phyloP scores from a whole-genome alignment of 257 asterid species.

The Forsythia suspensa region DNA sequence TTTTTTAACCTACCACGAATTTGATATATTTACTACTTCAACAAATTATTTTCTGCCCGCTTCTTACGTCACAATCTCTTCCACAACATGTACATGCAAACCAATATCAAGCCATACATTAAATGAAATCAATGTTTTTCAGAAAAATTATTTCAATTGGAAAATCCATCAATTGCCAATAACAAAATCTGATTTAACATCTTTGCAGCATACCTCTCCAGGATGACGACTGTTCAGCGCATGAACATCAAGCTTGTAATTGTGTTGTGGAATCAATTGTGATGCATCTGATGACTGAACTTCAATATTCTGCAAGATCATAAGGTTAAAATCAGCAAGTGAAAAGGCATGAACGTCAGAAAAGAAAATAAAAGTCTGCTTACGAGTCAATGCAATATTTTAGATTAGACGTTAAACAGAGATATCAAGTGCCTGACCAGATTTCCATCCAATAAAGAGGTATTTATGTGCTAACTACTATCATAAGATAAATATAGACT shows the following conservation, averaged over 20 bases:
- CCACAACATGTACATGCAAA: conserved; percentile 3
- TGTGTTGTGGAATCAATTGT: conserved; percentile 89
- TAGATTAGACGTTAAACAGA: neutral
- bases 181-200: neutral
- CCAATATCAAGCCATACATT: conserved; percentile 16
- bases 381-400: neutral
- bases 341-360: neutral
- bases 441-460: neutral
- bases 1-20: conserved; percentile 7
- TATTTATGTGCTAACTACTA: neutral
- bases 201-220: conserved; percentile 70
- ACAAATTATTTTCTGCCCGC: conserved; percentile 1
- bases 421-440: neutral
- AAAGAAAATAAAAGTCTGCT: neutral
- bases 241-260: conserved; percentile 90
- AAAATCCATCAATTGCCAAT: conserved; percentile 6
- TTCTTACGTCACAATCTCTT: conserved; percentile 9
- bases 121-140: conserved; percentile 3
- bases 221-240: conserved; percentile 89
- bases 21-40: conserved; percentile 2
- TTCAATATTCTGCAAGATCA: conserved; percentile 58
- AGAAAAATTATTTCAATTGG: conserved; percentile 9
- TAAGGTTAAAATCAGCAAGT: conserved; percentile 28
- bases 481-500: neutral
- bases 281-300: conserved; percentile 77